Evolutionary conservation across 306 rosid species (phyloP), one percentile per base, ranked within the genome.

Genomic region (Lathyrus oleraceus): DNA sequence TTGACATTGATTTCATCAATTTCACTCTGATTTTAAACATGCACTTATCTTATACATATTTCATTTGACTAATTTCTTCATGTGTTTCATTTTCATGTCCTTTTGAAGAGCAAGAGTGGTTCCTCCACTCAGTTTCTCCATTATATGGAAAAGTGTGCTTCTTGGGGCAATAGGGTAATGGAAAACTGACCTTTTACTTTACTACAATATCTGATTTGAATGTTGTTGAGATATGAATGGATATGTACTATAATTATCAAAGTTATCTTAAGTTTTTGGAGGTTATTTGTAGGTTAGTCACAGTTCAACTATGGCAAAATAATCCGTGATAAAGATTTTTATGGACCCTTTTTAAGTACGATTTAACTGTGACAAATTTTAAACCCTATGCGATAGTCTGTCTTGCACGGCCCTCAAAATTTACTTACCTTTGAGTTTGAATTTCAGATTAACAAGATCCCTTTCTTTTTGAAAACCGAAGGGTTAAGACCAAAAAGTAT

Each of bases 161-260:
- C 98, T 90, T 52, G 99, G 99, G 5, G 32, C 84, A 0, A 79
- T 87, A 19, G 99, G 99, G 97, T 90, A 82, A 51, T 40, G 12
- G 3, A 60, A 96, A 88, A 82, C 52, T 51, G 13, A 16, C 70
- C 51, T 36, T 17, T 6, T 23, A 60, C 45, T 73, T 15, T 4
- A 15, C 9, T 25, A 10, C 48, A 36, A 17, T 5, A 32, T 8
- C 11, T 36, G 61, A 16, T 35, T 35, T 6, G 2, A 35, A 35
- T 35, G 39, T 35, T 35, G 39, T 35, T 35, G 10, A 6, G 39
- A 35, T 35, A 35, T 35, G 1, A 32, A 32, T 32, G 6, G 36
- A 32, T 6, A 5, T 1, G 8, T 32, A 32, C 8, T 32, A 32
- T 32, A 32, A 32, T 32, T 6, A 6, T 32, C 36, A 32, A 1